These are phyloP conservation scores for Pyrus communis DNA, from an alignment of 306 rosid genomes.

Conservation along the genomic window DNA sequence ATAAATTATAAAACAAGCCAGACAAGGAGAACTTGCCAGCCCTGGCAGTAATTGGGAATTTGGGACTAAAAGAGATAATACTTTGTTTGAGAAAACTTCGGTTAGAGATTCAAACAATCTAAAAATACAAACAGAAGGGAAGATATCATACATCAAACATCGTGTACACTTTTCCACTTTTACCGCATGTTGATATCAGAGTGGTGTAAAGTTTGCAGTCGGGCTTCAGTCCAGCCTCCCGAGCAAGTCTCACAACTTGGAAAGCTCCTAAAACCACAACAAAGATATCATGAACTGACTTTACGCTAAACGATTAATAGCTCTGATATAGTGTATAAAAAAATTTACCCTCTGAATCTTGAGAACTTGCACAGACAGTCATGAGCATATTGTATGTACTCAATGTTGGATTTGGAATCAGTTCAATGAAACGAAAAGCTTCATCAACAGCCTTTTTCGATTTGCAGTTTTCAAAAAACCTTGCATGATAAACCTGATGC, in stretches of 20 bases:
- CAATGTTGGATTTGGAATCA: slow-evolving; percentile 73
- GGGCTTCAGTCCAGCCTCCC: slow-evolving; percentile 67
- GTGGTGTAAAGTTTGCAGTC: slow-evolving; percentile 97
- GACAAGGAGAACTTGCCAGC: not conserved
- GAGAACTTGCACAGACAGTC: slow-evolving; percentile 83
- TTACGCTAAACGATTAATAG: slow-evolving; percentile 4
- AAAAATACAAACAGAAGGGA: slow-evolving; percentile 19
- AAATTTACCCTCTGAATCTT: slow-evolving; percentile 61
- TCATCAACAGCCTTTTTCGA: slow-evolving; percentile 68
- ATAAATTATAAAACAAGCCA: not conserved
- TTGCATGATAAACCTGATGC: slow-evolving; percentile 83
- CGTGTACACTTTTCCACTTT: slow-evolving; percentile 84
- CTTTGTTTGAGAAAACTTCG: not conserved
- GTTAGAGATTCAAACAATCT: not conserved
- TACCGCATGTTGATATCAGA: slow-evolving; percentile 85
- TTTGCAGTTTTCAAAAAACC: slow-evolving; percentile 82
- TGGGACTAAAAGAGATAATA: not conserved
- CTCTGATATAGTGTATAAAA: slow-evolving; percentile 1
- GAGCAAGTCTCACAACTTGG: slow-evolving; percentile 72
- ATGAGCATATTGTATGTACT: slow-evolving; percentile 96
- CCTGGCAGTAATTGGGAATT: not conserved
- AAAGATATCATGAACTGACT: slow-evolving; percentile 20
- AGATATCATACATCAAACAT: slow-evolving; percentile 83
- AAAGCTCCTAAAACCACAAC: slow-evolving; percentile 69
- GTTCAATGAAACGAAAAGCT: slow-evolving; percentile 77